Conservation (phyloP, 1,139 yeast species). For the Kluyveromyces sp. region DNA sequence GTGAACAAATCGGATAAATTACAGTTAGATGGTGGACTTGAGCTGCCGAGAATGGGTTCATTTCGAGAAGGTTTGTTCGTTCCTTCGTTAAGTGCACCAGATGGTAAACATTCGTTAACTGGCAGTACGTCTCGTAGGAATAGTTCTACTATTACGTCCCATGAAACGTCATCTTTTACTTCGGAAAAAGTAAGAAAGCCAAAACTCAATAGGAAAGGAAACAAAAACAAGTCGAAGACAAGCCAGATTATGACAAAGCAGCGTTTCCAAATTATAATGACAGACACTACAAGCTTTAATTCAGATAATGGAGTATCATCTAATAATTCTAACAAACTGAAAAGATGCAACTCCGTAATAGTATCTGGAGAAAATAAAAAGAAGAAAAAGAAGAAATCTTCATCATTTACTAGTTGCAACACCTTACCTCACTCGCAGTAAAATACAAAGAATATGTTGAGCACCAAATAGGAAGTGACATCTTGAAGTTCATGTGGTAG, state of each 20-base stretch:
- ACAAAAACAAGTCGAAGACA: conserved; percentile 3
- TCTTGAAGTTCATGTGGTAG: too few relatives aligned
- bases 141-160: background rate
- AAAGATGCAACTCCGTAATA: conserved; percentile 17
- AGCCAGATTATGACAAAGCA: conserved; percentile 18
- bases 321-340: conserved; percentile 7
- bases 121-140: background rate
- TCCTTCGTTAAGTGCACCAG: background rate
- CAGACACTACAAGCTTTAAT: conserved; percentile 27
- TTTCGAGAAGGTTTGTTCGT: conserved; percentile 18
- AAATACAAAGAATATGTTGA: background rate
- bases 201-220: conserved; percentile 8
- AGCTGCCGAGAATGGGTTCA: conserved; percentile 32
- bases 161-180: conserved; percentile 1
- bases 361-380: conserved; percentile 6
- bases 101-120: background rate
- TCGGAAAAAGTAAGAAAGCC: conserved; percentile 16
- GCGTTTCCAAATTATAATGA: conserved; percentile 29
- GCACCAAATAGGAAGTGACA: background rate
- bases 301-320: conserved; percentile 4
- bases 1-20: conserved; percentile 2
- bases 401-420: background rate
- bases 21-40: conserved; percentile 10
- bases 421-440: conserved; percentile 8
- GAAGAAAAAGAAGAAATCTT: conserved; percentile 7